A percentile compares a stretch with the other conserved stretches of the same genome.
phyloP scores from a whole-genome alignment of 148 eudicot genomes.

The Amaranthus hypochondriacus region DNA sequence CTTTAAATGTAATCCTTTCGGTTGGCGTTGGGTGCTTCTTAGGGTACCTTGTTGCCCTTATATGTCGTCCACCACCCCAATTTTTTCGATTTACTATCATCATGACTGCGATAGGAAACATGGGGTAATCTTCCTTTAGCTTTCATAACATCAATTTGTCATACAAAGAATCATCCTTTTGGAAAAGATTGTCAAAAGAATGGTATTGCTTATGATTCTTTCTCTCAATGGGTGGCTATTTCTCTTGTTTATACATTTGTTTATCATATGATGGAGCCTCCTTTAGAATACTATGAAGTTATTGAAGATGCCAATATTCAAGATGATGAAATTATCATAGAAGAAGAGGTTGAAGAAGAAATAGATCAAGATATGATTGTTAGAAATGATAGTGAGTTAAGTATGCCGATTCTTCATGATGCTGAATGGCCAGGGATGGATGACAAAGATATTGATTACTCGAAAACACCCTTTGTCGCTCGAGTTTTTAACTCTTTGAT shows the following conservation, averaged over 20 bases:
- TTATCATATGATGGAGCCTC: slow-evolving; percentile 87
- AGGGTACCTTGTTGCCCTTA: slow-evolving; percentile 54
- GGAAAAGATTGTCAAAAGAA: slow-evolving; percentile 39
- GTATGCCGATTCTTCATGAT: slow-evolving; percentile 74
- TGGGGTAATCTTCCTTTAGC: slow-evolving; percentile 60
- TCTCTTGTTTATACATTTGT: slow-evolving; percentile 68
- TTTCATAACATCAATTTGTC: slow-evolving; percentile 57
- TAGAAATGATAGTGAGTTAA: slow-evolving; percentile 34
- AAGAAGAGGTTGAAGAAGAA: slow-evolving; percentile 19
- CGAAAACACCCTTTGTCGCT: slow-evolving; percentile 74
- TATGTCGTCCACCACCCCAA: slow-evolving; percentile 75
- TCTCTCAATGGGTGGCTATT: slow-evolving; percentile 65
- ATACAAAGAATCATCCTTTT: slow-evolving; percentile 45
- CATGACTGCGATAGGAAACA: slow-evolving; percentile 71
- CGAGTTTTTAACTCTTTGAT: slow-evolving; percentile 45
- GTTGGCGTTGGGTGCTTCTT: slow-evolving; percentile 53
- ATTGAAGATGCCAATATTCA: slow-evolving; percentile 26
- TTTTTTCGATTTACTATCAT: slow-evolving; percentile 65
- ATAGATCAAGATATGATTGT: neutral
- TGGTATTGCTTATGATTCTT: slow-evolving; percentile 67
- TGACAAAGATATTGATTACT: slow-evolving; percentile 67
- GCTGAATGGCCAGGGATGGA: slow-evolving; percentile 98
- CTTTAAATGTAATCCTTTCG: slow-evolving; percentile 61
- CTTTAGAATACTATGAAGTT: slow-evolving; percentile 47
- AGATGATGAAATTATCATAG: slow-evolving; percentile 33